Evolutionary conservation across 371 early-diverging fungal species (phyloP), one percentile per base, ranked within the genome.

Genomic region (Mucor irregularis): DNA sequence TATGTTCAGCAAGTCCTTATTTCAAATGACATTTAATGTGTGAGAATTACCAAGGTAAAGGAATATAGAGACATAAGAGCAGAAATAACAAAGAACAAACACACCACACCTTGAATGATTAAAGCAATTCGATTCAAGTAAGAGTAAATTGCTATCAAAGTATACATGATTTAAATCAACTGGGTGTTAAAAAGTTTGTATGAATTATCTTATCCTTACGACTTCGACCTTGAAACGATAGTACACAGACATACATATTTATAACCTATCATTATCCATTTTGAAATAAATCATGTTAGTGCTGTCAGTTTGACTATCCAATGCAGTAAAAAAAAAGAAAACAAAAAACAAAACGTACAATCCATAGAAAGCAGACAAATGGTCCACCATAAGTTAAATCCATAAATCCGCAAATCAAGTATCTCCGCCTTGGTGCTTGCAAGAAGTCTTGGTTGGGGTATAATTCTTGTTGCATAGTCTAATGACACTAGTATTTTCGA

Each of bases 141-240:
- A 9, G 77, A 73, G 53, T 61, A 76, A 9, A 76, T 37, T 1
- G 74, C 77, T 76, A 50, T 29, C 14, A 17, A 22, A 19, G 10
- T 44, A 28, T 28, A 45, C 19, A 33, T n/a, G n/a, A n/a, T n/a
- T n/a, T n/a, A 16, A 24, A 19, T 11, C 10, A 21, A 9, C 10
- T 21, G 13, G 24, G 21, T 4, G 10, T 40, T 34, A 34, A 35
- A 21, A 21, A 42, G 8, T 11, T 11, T 24, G 11, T 22, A 19
- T 1, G 9, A 21, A 8, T 24, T 9, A 40, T n/a, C n/a, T n/a
- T 8, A 21, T 11, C 21, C 25, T 42, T 42, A 42, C 42, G 42
- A 42, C 42, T 42, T 42, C 17, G 7, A 42, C 24, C 24, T 42
- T 24, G 42, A 42, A 42, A 42, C 14, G 42, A 42, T 24, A 42